These are phyloP conservation scores for Ogataea ganodermae DNA, from an alignment of 805 yeast species.

Conservation along the genomic window DNA sequence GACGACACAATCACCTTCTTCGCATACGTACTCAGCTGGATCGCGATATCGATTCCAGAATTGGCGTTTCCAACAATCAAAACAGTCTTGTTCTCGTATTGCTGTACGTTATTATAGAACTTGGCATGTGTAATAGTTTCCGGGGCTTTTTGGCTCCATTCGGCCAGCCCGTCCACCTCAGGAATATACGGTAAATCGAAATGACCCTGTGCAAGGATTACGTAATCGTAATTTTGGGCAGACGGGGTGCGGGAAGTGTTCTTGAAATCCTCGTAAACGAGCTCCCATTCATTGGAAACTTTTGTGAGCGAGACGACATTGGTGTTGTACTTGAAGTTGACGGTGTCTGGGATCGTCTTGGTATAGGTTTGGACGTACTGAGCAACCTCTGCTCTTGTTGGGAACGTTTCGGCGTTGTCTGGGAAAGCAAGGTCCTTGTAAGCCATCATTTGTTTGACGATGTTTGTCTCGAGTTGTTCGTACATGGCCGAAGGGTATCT, in stretches of 20 bases:
- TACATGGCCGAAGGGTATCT: slow-evolving; percentile 37
- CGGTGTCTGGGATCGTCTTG: slow-evolving; percentile 41
- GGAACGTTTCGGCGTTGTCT: slow-evolving; percentile 50
- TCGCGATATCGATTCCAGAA: slow-evolving; percentile 64
- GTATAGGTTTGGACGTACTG: slow-evolving; percentile 62
- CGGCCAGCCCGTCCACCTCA: slow-evolving; percentile 40
- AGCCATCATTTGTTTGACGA: slow-evolving; percentile 34
- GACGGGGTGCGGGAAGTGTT: neutral
- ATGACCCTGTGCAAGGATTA: slow-evolving; percentile 50
- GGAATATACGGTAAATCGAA: slow-evolving; percentile 51
- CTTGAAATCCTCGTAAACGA: slow-evolving; percentile 16
- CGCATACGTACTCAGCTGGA: slow-evolving; percentile 35
- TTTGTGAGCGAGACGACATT: slow-evolving; percentile 48
- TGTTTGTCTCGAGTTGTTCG: slow-evolving; percentile 37
- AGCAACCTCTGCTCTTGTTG: slow-evolving; percentile 60
- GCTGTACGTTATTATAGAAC: slow-evolving; percentile 38
- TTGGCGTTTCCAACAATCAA: slow-evolving; percentile 52
- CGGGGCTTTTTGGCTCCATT: slow-evolving; percentile 36
- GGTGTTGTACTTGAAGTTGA: slow-evolving; percentile 40
- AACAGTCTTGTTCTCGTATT: slow-evolving; percentile 39
- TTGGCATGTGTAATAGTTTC: slow-evolving; percentile 46
- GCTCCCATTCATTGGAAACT: slow-evolving; percentile 30
- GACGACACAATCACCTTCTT: slow-evolving; percentile 33
- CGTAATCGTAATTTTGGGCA: slow-evolving; percentile 33
- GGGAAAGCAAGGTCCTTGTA: slow-evolving; percentile 35